Base-by-base conservation (phyloP, 768 basidiomycete species). In the Suillus fuscotomentosus region DNA sequence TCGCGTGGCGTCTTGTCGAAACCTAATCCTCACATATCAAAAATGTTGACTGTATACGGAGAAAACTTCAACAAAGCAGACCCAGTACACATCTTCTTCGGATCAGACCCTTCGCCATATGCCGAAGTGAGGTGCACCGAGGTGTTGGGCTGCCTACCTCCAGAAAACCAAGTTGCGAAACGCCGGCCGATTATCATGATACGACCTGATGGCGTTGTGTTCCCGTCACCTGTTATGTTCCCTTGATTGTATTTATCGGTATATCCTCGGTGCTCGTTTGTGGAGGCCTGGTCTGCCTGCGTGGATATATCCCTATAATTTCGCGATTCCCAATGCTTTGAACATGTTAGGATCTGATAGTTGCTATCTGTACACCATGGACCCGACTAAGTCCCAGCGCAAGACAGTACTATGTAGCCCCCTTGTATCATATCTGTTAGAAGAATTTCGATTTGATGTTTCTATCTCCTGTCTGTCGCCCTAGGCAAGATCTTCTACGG, bases 101-200 rank as follows among this genome's bases (percentile, higher is more conserved):
- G 94, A 48, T 86, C 88, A 31, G 91, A 93, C 75, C 91, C 89
- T 61, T 92, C 91, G 64, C 89, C 90, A n/a, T 91, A 87, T 73
- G 90, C 91, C 66, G 92, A 94, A 78, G 88, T 95, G 70, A 86
- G 93, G 66, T 94, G 94, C 78, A 88, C 88, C 41, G 93, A 95
- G 78, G 91, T 92, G 20, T 76, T 93, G 24, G 91, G 90, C 22
- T 93, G 92, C 70, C 78, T 92, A 50, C 94, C 93, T 17, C 90
- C 91, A 4, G 91, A 92, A 68, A 80, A 81, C 56, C 87, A 83
- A 68, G 77, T 82, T 60, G 75, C 79, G 64, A 92, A 91, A 78
- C 89, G 90, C 62, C 82, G 91, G 59, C 91, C 92, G 10, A 86
- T 96, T 63, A 83, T 94, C 67, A 85, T 95, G 72, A 86, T 95